Base-by-base conservation (phyloP, 2,329 filamentous ascomycete genomes). In the Phoma sp. region DNA sequence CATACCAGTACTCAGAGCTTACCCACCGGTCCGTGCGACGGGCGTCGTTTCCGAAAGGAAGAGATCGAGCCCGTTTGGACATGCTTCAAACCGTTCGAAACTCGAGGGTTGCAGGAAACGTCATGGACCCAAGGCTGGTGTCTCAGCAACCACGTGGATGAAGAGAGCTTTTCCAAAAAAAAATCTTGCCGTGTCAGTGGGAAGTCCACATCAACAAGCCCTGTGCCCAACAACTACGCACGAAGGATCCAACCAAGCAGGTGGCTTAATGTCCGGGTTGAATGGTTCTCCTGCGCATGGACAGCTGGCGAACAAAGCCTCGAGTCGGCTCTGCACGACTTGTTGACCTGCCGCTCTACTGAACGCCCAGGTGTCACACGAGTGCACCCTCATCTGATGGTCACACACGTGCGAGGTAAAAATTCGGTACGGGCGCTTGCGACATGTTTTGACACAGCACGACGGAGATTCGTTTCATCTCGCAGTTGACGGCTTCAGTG, bases 401-500 rank as follows among this genome's bases (percentile, higher is more conserved):
- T 40, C 43, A 39, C 48, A 51, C 52, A 46, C 31, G 17, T 6
- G 36, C 31, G 24, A 25, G 25, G 19, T 21, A 36, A 21, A n/a
- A 43, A 25, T 29, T 38, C 44, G 36, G 37, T 39, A 52, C 57
- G 43, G 57, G 66, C 68, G 65, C 62, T 62, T 72, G 68, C 57
- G 61, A 69, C 68, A 58, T 44, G 33, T 27, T 41, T 43, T 48
- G 68, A 72, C 64, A 68, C 69, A 68, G 21, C 54, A 39, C 45
- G 53, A 48, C 49, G 55, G 58, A 62, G 39, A 50, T 51, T 56
- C 50, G 69, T 73, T 71, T 74, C 70, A 71, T 64, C 51, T 52
- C 57, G 57, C 27, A 61, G 50, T 57, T 65, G 45, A 57, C 59
- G 44, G 57, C 43, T 61, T 62, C 53, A 55, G 55, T 55, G 50